These are phyloP conservation scores for Pythium dissotocum DNA, from an alignment of 352 stramenopile genomes.

Conservation along the genomic window DNA sequence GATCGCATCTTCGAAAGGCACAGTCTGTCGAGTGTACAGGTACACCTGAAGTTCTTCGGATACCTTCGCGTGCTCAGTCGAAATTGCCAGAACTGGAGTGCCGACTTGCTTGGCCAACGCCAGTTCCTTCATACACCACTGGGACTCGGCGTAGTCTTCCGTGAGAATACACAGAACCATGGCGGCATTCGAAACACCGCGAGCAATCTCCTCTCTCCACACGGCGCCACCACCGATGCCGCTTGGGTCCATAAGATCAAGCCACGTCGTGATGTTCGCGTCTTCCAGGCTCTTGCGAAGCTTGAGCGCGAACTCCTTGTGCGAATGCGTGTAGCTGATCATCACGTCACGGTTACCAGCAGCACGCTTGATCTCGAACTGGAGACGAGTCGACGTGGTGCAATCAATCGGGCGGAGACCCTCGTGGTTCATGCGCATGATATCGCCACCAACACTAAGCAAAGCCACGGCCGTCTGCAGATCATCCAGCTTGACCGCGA, in stretches of 20 bases:
- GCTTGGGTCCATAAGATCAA: constrained; percentile 68
- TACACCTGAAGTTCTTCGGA: constrained; percentile 87
- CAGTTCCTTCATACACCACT: constrained; percentile 69
- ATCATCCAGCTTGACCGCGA: constrained; percentile 83
- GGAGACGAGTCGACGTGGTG: constrained; percentile 58
- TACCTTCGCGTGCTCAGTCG: constrained; percentile 64
- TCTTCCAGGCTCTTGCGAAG: constrained; percentile 58
- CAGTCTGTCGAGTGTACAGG: constrained; percentile 79
- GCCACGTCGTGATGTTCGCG: constrained; percentile 63
- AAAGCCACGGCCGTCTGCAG: constrained; percentile 68
- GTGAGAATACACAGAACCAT: constrained; percentile 62
- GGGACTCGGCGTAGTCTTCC: constrained; percentile 57
- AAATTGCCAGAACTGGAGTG: constrained; percentile 78
- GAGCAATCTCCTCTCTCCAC: constrained; percentile 70
- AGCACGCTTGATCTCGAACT: constrained; percentile 74
- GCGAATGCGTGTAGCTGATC: constrained; percentile 75
- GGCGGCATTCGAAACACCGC: constrained; percentile 57
- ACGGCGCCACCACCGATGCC: constrained; percentile 61
- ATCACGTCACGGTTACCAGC: constrained; percentile 69
- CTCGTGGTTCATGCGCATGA: constrained; percentile 75
- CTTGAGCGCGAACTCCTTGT: constrained; percentile 63
- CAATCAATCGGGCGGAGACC: constrained; percentile 63
- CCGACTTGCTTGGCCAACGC: constrained; percentile 72
- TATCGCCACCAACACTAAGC: constrained; percentile 70
- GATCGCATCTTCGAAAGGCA: constrained; percentile 77